Evolutionary conservation across 1,284 basidiomycete genomes (phyloP).

Genomic region (Phellopilus nigrolimitatus): DNA sequence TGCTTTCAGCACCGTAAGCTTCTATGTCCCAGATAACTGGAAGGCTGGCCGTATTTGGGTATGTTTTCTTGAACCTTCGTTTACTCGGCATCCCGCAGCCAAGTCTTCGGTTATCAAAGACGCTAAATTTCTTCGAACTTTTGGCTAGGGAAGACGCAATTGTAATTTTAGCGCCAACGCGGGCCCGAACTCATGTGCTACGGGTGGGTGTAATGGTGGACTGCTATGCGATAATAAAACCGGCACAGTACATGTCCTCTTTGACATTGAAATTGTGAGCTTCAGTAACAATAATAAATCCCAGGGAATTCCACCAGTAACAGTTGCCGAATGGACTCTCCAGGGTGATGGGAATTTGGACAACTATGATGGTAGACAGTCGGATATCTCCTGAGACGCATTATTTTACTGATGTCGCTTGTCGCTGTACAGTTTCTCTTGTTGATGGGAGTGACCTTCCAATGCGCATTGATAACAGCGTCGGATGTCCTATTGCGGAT

Average conservation of each 20-base stretch:
- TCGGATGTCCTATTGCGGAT: slow-evolving; percentile 43
- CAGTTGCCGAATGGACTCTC: slow-evolving; percentile 54
- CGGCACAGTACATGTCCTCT: background rate
- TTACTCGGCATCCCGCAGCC: background rate
- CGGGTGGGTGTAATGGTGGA: slow-evolving; percentile 45
- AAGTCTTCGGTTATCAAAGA: background rate
- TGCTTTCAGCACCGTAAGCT: slow-evolving; percentile 21
- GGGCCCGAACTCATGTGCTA: slow-evolving; percentile 35
- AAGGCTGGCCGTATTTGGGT: slow-evolving; percentile 29
- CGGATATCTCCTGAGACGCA: too few relatives aligned
- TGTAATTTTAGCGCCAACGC: slow-evolving; percentile 37
- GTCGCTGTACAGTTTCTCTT: slow-evolving; percentile 35
- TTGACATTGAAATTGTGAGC: background rate
- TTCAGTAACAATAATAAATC: background rate
- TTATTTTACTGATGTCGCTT: too few relatives aligned
- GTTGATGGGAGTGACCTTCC: slow-evolving; percentile 62
- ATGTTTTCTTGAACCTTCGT: background rate
- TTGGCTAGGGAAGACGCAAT: slow-evolving; percentile 43
- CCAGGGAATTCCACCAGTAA: slow-evolving; percentile 53
- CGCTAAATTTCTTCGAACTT: background rate
- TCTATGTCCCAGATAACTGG: slow-evolving; percentile 30
- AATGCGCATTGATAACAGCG: slow-evolving; percentile 46
- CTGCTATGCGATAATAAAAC: slow-evolving; percentile 33
- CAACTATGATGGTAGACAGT: slow-evolving; percentile 42
- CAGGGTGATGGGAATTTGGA: slow-evolving; percentile 33